Base-by-base conservation (phyloP, 495 filamentous ascomycete species). In the Hypoxylon fuscum region DNA sequence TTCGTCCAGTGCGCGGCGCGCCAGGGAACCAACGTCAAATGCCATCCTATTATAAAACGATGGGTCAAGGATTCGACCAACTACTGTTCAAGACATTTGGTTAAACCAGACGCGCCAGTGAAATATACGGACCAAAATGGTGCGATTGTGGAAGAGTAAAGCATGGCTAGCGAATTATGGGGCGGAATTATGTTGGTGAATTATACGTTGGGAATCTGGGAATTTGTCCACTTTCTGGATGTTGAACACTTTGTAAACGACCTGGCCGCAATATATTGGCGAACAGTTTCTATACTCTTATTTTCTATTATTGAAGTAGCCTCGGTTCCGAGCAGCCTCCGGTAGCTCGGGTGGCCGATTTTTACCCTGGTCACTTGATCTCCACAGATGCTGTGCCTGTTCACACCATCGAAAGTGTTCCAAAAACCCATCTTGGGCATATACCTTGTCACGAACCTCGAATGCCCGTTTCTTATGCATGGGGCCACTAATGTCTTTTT, bases 341-440 rank as follows among this genome's bases (percentile, higher is more conserved):
- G 63, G 52, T 45, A 55, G 10, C 27, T 55, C 52, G 23, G 40
- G 5, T 6, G 74, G 72, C 63, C 5, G 57, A 40, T 21, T 58
- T 11, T 55, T 68, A 62, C 73, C 74, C 68, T 72, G 63, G 23
- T 51, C 72, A 62, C 72, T 76, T 45, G 66, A 71, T 51, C 48
- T 55, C 75, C 76, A 68, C 44, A 69, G 62, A 46, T 71, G 49
- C 70, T 79, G 74, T 62, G 74, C 74, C 66, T 75, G 74, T 69
- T 76, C 66, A 68, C 76, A 79, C 75, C 74, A 76, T 55, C 68
- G 66, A 67, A 78, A 77, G 64, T 78, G 72, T 22, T 70, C 66
- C 59, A 78, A 65, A 70, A 74, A 69, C 32, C 25, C 38, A 50
- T 59, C 54, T 64, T 45, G 55, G 10, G 62, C 40, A 57, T 62